Percentiles rank a stretch among this genome's conserved stretches.
These are phyloP conservation scores for Cryptococcus deneoformans DNA, from an alignment of 1,284 basidiomycete species.

Conservation along the genomic window DNA sequence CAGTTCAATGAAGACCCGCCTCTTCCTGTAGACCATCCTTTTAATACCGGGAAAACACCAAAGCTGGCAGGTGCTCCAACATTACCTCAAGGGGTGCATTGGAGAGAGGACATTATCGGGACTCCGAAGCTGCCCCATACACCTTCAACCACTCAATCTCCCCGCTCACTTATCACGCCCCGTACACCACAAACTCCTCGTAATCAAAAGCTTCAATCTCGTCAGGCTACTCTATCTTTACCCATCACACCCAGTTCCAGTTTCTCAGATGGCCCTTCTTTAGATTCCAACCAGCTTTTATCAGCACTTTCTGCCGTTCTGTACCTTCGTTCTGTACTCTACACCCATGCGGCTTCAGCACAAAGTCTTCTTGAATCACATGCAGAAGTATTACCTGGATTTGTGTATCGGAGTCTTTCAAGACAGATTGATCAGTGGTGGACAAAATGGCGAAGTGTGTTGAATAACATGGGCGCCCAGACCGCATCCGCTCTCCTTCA, in stretches of 20 bases:
- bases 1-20: too few species aligned
- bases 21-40: background rate
- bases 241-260: too few species aligned
- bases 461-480: background rate
- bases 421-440: conserved; percentile 6
- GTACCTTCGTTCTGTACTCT: background rate
- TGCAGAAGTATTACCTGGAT: conserved; percentile 1
- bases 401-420: background rate
- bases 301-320: conserved; percentile 1
- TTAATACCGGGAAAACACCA: too few species aligned
- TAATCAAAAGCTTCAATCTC: too few species aligned
- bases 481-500: background rate
- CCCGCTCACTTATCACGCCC: background rate
- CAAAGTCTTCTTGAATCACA: background rate
- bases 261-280: too few species aligned
- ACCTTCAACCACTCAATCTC: background rate
- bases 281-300: background rate
- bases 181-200: background rate
- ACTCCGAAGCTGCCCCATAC: background rate
- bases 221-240: too few species aligned
- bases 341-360: background rate
- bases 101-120: too few species aligned
- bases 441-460: conserved; percentile 1
- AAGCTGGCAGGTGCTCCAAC: too few species aligned
- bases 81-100: too few species aligned